Base-by-base conservation (phyloP, 1,139 yeast species). In the Debaryomycetaceae sp. region DNA sequence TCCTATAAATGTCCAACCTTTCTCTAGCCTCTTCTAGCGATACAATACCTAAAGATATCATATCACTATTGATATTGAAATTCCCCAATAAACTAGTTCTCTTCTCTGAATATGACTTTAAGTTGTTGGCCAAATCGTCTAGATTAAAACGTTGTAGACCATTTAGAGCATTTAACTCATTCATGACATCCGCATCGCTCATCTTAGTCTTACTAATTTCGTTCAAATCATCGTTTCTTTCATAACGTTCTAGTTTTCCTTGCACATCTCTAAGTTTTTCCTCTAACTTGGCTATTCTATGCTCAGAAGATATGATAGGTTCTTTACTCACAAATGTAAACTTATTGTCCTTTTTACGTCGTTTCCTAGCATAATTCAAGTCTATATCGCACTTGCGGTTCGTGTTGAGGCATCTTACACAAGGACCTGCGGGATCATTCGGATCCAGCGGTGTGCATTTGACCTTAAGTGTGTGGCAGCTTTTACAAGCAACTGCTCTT, bases 391-490 rank as follows among this genome's bases (percentile, higher is more conserved):
- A 89, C 29, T 61, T 63, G 43, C 81, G 69, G 33, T 75, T 72
- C 18, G 85, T 72, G 55, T 81, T 86, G 28, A 76, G 48, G 57
- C 97, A 89, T 37, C 96, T 70, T 6, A 75, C 63, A 61, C 97
- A 89, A 0, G 92, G 79, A n/a, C 81, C 77, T 2, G 69, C 57
- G 4, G 83, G 83, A 45, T 78, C 72, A 11, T 63, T 50, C 0
- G 75, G 70, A 55, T 85, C 84, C 1, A 83, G 70, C 0, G 95
- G 94, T 9, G 84, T 80, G 58, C 96, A 88, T 49, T 83, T 81
- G 29, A 87, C 95, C 53, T 88, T 88, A 38, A 87, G 69, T 1
- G 85, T 59, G 53, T 88, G 95, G 57, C 96, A 88, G 40, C 83
- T 75, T 41, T 81, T 83, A 59, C 96, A 88, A 1, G 96, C 96